Evolutionary conservation across 1,284 basidiomycete genomes (phyloP), one percentile per base, ranked within the genome.

Genomic region (Cutaneotrichosporon spelunceum): DNA sequence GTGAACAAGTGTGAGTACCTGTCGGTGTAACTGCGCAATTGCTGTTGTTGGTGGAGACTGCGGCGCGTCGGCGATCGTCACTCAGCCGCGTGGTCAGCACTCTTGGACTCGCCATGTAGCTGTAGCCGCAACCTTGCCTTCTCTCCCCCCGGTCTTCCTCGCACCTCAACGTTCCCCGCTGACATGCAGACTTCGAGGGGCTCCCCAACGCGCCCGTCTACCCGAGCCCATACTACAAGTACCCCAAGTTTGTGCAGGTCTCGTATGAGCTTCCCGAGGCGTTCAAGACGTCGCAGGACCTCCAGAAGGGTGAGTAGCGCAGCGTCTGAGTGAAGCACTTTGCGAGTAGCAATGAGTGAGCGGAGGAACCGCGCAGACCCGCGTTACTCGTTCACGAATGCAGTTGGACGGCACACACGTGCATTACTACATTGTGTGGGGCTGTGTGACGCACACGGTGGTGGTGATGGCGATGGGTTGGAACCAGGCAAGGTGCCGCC

Each of bases 221-320:
- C 29, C 70, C 78, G 53, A 75, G 78, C 65, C 78, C 78, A 13
- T 66, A 66, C 53, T 70, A 74, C 66, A 78, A 77, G 63, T 79
- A 77, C 70, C 78, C 78, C 48, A 75, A 75, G 63, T 72, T 77
- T 56, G 69, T 76, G 29, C 72, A 74, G 55, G 76, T 73, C 49
- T 49, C 69, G 54, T 62, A 63, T 27, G 66, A 65, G 33, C 53
- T 79, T n/a, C 75, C 75, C 34, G 65, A 68, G 29, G 68, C 68
- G n/a, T 68, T 79, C 69, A 74, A 74, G 53, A 68, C 71, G 27
- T 67, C 74, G 30, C 66, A 71, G 34, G 78, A 79, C 63, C 65
- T 79, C 52, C 76, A 78, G 64, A 73, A 74, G 60, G 74, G 78
- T 79, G 50, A 61, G 73, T 70, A 8, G 24, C 48, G 39, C 4